Conservation (phyloP, 495 filamentous ascomycete species). For the Aspergillus indologenus region DNA sequence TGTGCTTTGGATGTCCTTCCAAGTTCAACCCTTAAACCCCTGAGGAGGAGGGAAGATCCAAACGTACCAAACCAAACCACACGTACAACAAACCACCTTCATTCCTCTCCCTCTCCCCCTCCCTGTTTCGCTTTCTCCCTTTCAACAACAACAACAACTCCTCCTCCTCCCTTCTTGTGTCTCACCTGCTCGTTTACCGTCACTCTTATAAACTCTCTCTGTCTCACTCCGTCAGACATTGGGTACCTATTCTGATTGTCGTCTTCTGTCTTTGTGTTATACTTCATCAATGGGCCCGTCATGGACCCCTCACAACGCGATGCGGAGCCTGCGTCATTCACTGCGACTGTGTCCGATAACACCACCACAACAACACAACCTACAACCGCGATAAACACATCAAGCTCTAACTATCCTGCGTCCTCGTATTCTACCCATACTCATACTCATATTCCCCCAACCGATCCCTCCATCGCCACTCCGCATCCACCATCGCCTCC, state of each 20-base stretch:
- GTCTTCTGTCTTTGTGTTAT: neutral
- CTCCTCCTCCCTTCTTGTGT: neutral
- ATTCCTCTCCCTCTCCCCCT: slow-evolving; percentile 6
- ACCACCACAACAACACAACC: neutral
- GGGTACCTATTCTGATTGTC: neutral
- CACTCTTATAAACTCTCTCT: neutral
- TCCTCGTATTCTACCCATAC: neutral
- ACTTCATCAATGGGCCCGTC: slow-evolving; percentile 21
- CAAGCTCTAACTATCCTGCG: neutral
- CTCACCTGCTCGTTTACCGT: neutral
- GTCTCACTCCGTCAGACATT: neutral
- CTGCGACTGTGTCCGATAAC: slow-evolving; percentile 16
- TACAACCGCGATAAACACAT: neutral
- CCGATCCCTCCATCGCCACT: slow-evolving; percentile 46
- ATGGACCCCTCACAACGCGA: slow-evolving; percentile 38
- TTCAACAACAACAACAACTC: too few relatives aligned
- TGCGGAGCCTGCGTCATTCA: slow-evolving; percentile 24
- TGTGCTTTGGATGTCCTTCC: too few relatives aligned
- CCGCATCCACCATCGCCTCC: slow-evolving; percentile 45
- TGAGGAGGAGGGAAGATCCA: neutral
- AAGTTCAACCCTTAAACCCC: too few relatives aligned
- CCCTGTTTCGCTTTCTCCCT: neutral
- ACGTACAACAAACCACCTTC: neutral
- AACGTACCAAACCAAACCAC: too few relatives aligned
- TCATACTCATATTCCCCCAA: slow-evolving; percentile 36